Conservation (phyloP, 306 rosid genomes). For the Pachyrhizus erosus region DNA sequence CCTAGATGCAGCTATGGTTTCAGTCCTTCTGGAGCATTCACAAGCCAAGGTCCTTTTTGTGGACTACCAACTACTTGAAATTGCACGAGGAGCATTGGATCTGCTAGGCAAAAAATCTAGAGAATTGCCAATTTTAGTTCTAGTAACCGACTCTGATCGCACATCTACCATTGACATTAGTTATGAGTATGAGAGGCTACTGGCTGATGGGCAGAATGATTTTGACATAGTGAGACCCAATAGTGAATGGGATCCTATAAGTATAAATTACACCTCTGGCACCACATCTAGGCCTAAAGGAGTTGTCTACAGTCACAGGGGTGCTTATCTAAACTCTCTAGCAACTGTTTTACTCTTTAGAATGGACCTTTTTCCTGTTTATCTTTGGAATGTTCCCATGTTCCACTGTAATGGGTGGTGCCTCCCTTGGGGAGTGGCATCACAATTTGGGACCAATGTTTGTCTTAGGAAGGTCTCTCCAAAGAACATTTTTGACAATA, state of each 20-base stretch:
- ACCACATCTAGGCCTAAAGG: conserved; percentile 96
- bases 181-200: conserved; percentile 69
- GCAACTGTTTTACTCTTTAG: conserved; percentile 70
- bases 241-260: conserved; percentile 84
- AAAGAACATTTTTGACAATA: conserved; percentile 61
- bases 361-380: conserved; percentile 71
- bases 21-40: conserved; percentile 67
- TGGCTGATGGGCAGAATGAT: conserved; percentile 48
- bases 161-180: conserved; percentile 33
- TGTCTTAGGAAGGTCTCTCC: conserved; percentile 73
- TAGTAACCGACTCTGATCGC: conserved; percentile 57
- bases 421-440: conserved; percentile 84
- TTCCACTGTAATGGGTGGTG: conserved; percentile 97
- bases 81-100: conserved; percentile 63
- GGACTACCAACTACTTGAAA: conserved; percentile 66
- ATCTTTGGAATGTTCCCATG: conserved; percentile 91
- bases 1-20: conserved; percentile 62
- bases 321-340: conserved; percentile 82
- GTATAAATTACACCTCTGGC: conserved; percentile 87
- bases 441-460: conserved; percentile 77
- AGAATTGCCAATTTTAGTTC: conserved; percentile 60
- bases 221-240: conserved; percentile 65
- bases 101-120: conserved; percentile 45
- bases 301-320: conserved; percentile 79
- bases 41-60: conserved; percentile 75